Conservation (phyloP, 2,329 filamentous ascomycete species). For the Arachnomyces sp. region DNA sequence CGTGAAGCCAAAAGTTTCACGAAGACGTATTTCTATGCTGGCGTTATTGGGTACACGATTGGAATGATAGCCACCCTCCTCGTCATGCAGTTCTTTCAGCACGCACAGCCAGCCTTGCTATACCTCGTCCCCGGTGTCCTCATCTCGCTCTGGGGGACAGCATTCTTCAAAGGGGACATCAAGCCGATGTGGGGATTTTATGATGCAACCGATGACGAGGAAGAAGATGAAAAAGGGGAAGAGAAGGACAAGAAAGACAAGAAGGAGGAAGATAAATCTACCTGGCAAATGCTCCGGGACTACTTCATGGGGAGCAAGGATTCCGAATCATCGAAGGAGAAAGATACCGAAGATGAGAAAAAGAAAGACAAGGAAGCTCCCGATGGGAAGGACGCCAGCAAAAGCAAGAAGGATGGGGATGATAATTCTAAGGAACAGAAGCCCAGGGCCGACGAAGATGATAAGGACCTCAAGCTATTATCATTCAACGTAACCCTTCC, state of each 20-base stretch:
- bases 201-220: conserved; percentile 49
- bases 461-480: conserved; percentile 19
- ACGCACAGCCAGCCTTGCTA: conserved; percentile 80
- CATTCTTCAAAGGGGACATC: conserved; percentile 61
- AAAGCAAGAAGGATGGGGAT: conserved; percentile 3
- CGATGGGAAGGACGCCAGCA: conserved; percentile 6
- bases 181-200: conserved; percentile 72
- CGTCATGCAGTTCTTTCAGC: conserved; percentile 68
- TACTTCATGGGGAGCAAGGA: conserved; percentile 1
- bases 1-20: conserved; percentile 49
- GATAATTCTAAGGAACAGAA: conserved; percentile 10
- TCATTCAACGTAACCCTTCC: conserved; percentile 27
- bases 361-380: conserved; percentile 19
- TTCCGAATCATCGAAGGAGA: background rate
- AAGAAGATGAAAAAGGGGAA: conserved; percentile 16
- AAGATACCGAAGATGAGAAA: conserved; percentile 2
- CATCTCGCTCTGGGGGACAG: conserved; percentile 65
- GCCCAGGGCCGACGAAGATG: conserved; percentile 12
- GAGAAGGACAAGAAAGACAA: conserved; percentile 29
- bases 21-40: conserved; percentile 78
- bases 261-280: conserved; percentile 32
- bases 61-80: conserved; percentile 70
- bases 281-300: background rate
- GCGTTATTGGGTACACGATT: conserved; percentile 64
- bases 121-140: conserved; percentile 88